phyloP scores from a whole-genome alignment of 352 stramenopile species.

The Phytophthora pinifolia region DNA sequence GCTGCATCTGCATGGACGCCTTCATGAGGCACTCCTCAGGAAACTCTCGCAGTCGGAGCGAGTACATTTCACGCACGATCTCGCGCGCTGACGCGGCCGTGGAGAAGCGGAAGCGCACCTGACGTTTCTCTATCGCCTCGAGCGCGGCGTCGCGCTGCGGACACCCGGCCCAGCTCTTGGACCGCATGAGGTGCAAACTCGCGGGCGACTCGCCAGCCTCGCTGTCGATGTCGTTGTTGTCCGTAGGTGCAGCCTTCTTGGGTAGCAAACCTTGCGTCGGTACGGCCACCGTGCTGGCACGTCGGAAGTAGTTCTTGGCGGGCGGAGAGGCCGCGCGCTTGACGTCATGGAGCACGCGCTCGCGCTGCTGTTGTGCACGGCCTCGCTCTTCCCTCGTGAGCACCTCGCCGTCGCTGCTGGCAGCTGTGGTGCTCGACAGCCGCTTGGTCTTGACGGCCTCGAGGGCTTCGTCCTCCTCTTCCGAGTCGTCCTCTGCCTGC shows the following conservation, averaged over 20 bases:
- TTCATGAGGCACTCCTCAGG: slow-evolving; percentile 40
- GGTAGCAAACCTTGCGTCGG: slow-evolving; percentile 21
- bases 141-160: slow-evolving; percentile 52
- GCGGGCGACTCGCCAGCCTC: slow-evolving; percentile 11
- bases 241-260: slow-evolving; percentile 9
- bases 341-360: slow-evolving; percentile 17
- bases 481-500: slow-evolving; percentile 12
- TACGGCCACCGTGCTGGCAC: slow-evolving; percentile 55
- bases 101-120: slow-evolving; percentile 64
- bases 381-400: slow-evolving; percentile 18
- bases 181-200: slow-evolving; percentile 34
- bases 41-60: slow-evolving; percentile 56
- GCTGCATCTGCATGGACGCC: slow-evolving; percentile 38
- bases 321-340: slow-evolving; percentile 7
- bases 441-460: slow-evolving; percentile 20
- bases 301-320: slow-evolving; percentile 35
- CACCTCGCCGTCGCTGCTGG: slow-evolving; percentile 27
- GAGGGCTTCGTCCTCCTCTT: slow-evolving; percentile 11
- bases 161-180: slow-evolving; percentile 50
- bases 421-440: slow-evolving; percentile 22
- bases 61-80: slow-evolving; percentile 73
- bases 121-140: slow-evolving; percentile 56
- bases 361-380: slow-evolving; percentile 12
- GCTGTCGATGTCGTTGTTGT: slow-evolving; percentile 27
- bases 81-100: slow-evolving; percentile 58